Base-by-base conservation (phyloP, 2,329 filamentous ascomycete species). In the Colletotrichum incanum region DNA sequence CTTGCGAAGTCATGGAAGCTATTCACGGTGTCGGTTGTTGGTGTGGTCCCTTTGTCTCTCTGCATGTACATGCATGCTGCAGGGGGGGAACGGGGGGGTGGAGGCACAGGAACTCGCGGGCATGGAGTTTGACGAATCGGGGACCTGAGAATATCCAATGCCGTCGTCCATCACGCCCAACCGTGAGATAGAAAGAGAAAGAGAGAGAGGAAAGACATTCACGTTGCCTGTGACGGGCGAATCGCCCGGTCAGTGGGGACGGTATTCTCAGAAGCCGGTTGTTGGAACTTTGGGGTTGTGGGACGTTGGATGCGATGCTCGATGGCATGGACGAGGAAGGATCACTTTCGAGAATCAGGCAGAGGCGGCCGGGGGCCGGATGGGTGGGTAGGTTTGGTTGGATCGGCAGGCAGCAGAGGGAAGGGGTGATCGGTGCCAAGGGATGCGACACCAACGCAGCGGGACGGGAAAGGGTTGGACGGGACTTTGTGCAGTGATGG, bases 321-420 rank as follows among this genome's bases (percentile, higher is more conserved):
- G 34, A 55, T 16, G 54, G 8, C 34, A 41, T 18, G 34, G n/a
- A 23, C 45, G n/a, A n/a, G 45, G 45, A 14, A n/a, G 45, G 45
- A 11, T 49, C 45, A 11, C 31, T 23, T 41, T 37, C 20, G 52
- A 56, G 54, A 23, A 39, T 39, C 34, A 39, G 34, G 34, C 55
- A 41, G 55, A 39, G 54, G 5, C 52, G 16, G 34, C 54, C 55
- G 6, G 37, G 49, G 55, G n/a, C 12, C n/a, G 47, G 47, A 5
- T 14, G 47, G 12, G n/a, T 26, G 47, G 47, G n/a, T 49, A 3
- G 18, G 37, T 28, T 55, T 20, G 37, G 55, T 58, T 34, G 8
- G 55, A 58, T 58, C 55, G 37, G 55, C 55, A 58, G 55, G 55
- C 55, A 58, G 55, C 34, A 58, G 34, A 56, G 37, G 26, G 23